These are phyloP conservation scores for Proliferodiscus dingleyae DNA, from an alignment of 2,329 filamentous ascomycete species.

Conservation along the genomic window DNA sequence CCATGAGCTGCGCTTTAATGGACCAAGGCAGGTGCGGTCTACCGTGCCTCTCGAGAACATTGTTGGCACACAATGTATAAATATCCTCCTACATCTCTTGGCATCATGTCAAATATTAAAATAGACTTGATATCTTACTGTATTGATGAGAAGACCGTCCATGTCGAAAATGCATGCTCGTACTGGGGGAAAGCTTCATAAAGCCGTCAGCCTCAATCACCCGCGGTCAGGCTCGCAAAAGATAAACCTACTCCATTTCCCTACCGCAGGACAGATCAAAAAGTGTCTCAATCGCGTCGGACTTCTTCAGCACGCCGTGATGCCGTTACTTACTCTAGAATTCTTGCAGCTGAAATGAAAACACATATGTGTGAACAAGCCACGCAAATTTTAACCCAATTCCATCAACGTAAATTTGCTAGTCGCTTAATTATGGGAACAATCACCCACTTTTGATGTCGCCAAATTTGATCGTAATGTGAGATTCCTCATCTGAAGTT, in stretches of 20 bases:
- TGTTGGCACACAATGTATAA: slow-evolving; percentile 79
- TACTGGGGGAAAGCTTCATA: slow-evolving; percentile 69
- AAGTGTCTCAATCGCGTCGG: slow-evolving; percentile 12
- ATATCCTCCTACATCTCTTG: slow-evolving; percentile 59
- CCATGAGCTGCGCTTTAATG: slow-evolving; percentile 74
- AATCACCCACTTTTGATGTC: too few relatives aligned
- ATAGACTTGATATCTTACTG: slow-evolving; percentile 31
- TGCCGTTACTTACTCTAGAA: slow-evolving; percentile 2
- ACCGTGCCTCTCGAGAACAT: slow-evolving; percentile 69
- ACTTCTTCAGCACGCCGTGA: background rate
- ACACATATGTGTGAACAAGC: too few relatives aligned
- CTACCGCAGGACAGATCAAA: too few relatives aligned
- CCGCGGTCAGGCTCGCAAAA: too few relatives aligned
- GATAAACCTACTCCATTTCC: too few relatives aligned
- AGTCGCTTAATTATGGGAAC: too few relatives aligned
- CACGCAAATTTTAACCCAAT: too few relatives aligned
- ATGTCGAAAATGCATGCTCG: slow-evolving; percentile 95
- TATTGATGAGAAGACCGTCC: slow-evolving; percentile 91
- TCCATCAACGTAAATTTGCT: too few relatives aligned
- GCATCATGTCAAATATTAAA: background rate
- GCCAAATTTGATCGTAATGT: too few relatives aligned
- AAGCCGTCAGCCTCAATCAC: too few relatives aligned
- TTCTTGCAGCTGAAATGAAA: too few relatives aligned
- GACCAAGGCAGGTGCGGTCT: slow-evolving; percentile 76
- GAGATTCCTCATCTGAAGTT: too few relatives aligned